Base-by-base conservation (phyloP, 2,329 filamentous ascomycete genomes). In the Pseudofabraea citricarpa region DNA sequence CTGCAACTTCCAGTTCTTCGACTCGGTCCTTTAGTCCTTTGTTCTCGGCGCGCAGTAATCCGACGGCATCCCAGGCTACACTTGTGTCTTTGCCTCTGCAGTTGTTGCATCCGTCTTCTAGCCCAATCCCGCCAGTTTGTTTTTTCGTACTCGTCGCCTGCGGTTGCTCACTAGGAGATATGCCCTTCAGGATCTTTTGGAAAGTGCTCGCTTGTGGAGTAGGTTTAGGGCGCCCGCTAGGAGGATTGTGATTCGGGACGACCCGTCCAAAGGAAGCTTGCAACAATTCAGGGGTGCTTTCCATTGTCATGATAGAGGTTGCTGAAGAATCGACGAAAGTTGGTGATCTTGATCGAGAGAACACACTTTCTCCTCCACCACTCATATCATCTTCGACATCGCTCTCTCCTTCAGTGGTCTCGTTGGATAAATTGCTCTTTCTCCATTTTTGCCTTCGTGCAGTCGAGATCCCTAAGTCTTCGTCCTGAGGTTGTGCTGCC, bases 21-120 rank as follows among this genome's bases (percentile, higher is more conserved):
- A 85, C 76, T 16, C 78, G 65, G 29, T 71, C 67, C 65, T 84
- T 84, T 39, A 85, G 60, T 7, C 72, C 71, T 54, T 68, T 73
- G 52, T 85, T 85, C 66, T 85, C 81, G 36, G 78, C 75, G 29
- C 77, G 68, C 46, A 84, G 62, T 36, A 82, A 49, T 41, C 72
- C 71, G n/a, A 81, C 79, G 4, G 80, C 81, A 55, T 83, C 73
- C 80, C 80, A 84, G 4, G 80, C 80, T 27, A 79, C 69, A 50
- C 75, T 78, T 10, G 74, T 69, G 41, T 77, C 74, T 53, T 74
- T 72, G 10, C 80, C 79, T 41, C 69, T 62, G 58, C 81, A 83
- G 53, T 81, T 83, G 24, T 61, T 54, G 53, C 79, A 83, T 44
- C 61, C 56, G 22, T 48, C 47, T 31, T 53, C 53, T 42, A 53